These are phyloP conservation scores for Nemania bipapillata DNA, from an alignment of 2,329 filamentous ascomycete genomes.

Conservation along the genomic window DNA sequence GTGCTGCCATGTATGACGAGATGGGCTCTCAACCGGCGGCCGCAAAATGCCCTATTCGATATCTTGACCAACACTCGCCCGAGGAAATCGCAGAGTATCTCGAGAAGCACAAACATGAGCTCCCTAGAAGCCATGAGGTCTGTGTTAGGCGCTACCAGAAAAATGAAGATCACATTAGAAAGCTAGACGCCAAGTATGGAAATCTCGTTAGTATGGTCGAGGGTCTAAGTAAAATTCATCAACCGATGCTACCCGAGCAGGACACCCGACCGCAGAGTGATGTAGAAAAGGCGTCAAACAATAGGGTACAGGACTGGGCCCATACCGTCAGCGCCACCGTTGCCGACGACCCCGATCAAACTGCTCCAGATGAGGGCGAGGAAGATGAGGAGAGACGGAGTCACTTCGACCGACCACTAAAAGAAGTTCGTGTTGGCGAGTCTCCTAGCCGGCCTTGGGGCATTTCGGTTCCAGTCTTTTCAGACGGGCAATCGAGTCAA, in stretches of 20 bases:
- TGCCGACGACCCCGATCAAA: conserved; percentile 54
- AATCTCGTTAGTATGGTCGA: conserved; percentile 94
- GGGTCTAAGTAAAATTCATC: conserved; percentile 85
- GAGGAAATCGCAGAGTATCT: conserved; percentile 95
- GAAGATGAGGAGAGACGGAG: conserved; percentile 71
- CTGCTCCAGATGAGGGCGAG: conserved; percentile 55
- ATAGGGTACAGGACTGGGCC: conserved; percentile 87
- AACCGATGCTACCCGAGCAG: conserved; percentile 79
- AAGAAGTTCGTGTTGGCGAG: conserved; percentile 92
- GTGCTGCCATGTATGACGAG: conserved; percentile 71
- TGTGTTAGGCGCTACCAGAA: conserved; percentile 90
- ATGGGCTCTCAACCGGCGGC: conserved; percentile 63
- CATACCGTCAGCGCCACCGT: conserved; percentile 71
- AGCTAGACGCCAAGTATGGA: conserved; percentile 93
- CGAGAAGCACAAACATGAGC: conserved; percentile 92
- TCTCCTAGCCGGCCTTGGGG: conserved; percentile 80
- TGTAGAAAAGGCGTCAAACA: conserved; percentile 67
- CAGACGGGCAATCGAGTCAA: conserved; percentile 52
- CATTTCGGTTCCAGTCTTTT: conserved; percentile 53
- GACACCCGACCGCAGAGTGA: conserved; percentile 58
- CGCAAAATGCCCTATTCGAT: conserved; percentile 88
- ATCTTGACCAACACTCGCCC: conserved; percentile 88
- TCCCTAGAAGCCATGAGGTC: conserved; percentile 91
- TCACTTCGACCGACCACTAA: conserved; percentile 84
- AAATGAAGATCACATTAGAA: conserved; percentile 84